phyloP scores from a whole-genome alignment of 495 filamentous ascomycete genomes.

The Lasiosphaeriaceae sp. region DNA sequence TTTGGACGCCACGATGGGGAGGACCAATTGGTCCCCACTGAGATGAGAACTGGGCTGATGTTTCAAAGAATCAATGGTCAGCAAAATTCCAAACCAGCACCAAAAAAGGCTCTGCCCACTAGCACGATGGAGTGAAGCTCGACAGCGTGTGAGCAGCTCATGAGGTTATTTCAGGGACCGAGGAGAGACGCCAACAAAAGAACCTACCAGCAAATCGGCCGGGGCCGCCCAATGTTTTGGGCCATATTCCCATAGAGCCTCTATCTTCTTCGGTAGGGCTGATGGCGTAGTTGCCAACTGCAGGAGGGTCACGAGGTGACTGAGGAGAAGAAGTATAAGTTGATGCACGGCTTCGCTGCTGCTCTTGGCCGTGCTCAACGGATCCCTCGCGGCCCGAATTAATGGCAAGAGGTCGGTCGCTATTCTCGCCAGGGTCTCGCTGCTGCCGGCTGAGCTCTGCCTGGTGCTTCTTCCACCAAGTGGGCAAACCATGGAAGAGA shows the following conservation, averaged over 20 bases:
- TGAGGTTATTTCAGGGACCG: no score
- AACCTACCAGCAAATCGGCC: no score
- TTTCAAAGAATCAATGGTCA: neutral
- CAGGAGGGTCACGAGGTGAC: neutral
- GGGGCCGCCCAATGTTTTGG: no score
- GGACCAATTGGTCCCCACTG: neutral
- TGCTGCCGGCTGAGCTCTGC: constrained; percentile 29
- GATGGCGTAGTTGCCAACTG: no score
- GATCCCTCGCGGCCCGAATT: neutral
- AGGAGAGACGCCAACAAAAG: no score
- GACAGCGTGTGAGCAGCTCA: no score
- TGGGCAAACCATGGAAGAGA: constrained; percentile 48
- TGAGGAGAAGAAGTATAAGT: neutral
- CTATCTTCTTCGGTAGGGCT: no score
- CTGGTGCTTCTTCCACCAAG: constrained; percentile 51
- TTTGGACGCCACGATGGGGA: neutral
- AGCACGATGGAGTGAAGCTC: no score
- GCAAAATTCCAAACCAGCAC: no score
- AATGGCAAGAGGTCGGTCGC: neutral
- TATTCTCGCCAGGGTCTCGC: neutral
- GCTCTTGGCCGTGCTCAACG: no score
- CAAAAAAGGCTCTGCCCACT: no score
- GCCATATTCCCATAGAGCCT: no score
- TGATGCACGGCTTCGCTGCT: neutral
- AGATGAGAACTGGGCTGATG: neutral